Conservation (phyloP, 192 early-diverging fungal species). For the Backusella mclennaniae region DNA sequence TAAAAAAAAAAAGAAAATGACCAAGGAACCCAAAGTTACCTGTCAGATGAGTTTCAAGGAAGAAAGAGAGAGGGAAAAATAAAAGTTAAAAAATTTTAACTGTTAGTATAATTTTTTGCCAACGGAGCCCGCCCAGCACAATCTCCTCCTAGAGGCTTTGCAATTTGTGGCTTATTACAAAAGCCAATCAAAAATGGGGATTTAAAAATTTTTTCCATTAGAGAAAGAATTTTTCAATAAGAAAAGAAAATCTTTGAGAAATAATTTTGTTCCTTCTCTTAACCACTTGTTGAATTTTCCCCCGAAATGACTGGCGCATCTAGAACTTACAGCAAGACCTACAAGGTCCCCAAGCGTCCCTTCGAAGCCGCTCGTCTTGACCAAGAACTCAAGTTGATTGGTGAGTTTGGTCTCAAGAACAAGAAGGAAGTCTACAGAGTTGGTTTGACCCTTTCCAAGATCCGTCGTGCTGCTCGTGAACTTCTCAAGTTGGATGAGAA, state of each 20-base stretch:
- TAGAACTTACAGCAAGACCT: constrained; percentile 73
- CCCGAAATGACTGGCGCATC: constrained; percentile 39
- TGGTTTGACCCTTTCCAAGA: constrained; percentile 95
- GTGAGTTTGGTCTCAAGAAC: constrained; percentile 97
- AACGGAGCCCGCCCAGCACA: not conserved
- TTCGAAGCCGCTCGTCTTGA: constrained; percentile 97
- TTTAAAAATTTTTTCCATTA: not conserved
- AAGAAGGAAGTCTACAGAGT: constrained; percentile 99
- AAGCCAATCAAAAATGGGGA: not conserved
- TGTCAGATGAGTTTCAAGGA: constrained; percentile 6
- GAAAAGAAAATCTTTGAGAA: constrained; percentile 10
- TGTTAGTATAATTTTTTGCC: constrained; percentile 4
- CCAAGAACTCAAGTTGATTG: constrained; percentile 89
- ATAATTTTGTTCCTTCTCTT: constrained; percentile 24
- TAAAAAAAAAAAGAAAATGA: not conserved
- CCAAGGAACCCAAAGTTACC: not conserved
- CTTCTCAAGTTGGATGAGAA: constrained; percentile 94
- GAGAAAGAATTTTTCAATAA: not conserved
- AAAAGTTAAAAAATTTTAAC: constrained; percentile 4
- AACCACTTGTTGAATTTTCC: constrained; percentile 22
- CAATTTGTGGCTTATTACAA: not conserved
- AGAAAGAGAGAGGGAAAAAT: constrained; percentile 6
- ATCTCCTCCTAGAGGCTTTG: not conserved
- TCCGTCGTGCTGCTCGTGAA: constrained; percentile 99
- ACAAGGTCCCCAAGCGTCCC: constrained; percentile 95